These are phyloP conservation scores for Apiotrichum mycotoxinovorans DNA, from an alignment of 1,284 basidiomycete species.

Conservation along the genomic window DNA sequence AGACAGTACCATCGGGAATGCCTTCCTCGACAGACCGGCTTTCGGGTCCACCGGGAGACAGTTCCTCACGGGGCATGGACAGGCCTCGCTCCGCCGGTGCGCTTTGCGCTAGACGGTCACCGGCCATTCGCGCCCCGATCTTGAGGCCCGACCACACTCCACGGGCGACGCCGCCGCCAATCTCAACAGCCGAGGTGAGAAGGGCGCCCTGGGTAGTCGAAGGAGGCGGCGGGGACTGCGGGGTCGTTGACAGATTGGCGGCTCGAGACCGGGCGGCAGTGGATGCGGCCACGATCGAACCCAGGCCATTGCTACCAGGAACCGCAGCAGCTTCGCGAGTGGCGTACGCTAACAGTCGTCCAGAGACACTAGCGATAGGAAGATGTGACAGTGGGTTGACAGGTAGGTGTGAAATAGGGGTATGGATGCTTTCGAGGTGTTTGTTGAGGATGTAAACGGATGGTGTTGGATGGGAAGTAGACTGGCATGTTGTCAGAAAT, in stretches of 20 bases:
- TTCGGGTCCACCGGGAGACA: conserved; percentile 1
- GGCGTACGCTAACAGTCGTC: conserved; percentile 35
- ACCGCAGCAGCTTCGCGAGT: conserved; percentile 26
- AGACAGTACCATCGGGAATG: neutral
- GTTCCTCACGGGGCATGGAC: neutral
- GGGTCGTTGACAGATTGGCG: neutral
- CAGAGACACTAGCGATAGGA: conserved; percentile 31
- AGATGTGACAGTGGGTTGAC: conserved; percentile 19
- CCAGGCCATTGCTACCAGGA: conserved; percentile 32
- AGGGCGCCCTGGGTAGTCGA: conserved; percentile 25
- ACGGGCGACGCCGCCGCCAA: conserved; percentile 43
- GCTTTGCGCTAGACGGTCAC: conserved; percentile 33
- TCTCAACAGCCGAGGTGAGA: conserved; percentile 38
- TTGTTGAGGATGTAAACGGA: conserved; percentile 29
- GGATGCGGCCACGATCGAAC: conserved; percentile 31
- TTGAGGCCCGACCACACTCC: conserved; percentile 47
- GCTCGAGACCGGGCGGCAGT: conserved; percentile 1
- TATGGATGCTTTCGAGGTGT: conserved; percentile 16
- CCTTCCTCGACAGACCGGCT: conserved; percentile 16
- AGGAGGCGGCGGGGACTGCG: neutral
- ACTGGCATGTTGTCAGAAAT: conserved; percentile 16
- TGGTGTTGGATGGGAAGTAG: conserved; percentile 29
- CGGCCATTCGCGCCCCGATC: conserved; percentile 40
- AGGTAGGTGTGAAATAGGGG: conserved; percentile 19
- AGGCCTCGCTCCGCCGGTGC: conserved; percentile 29